A percentile compares a stretch with the other conserved stretches of the same genome.
These are phyloP conservation scores for Dactylellina parvicollis DNA, from an alignment of 2,329 filamentous ascomycete genomes.

Conservation along the genomic window DNA sequence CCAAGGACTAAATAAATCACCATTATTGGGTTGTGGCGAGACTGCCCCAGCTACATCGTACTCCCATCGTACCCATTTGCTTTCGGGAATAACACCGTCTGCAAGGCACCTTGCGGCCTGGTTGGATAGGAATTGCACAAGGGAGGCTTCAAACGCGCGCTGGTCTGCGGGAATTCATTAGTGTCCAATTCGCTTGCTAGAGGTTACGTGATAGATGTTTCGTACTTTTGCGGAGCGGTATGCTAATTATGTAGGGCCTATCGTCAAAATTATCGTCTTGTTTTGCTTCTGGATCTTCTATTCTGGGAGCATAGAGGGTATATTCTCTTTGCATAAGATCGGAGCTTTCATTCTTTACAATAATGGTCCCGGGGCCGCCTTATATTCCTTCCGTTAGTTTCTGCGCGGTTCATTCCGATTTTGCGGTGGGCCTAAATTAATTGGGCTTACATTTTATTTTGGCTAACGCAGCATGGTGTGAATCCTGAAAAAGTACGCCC, in stretches of 20 bases:
- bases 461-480: constrained; percentile 28
- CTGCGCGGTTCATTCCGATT: background rate
- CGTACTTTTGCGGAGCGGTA: constrained; percentile 47
- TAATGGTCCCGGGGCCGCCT: constrained; percentile 48
- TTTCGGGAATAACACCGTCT: constrained; percentile 45
- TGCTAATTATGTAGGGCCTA: constrained; percentile 44
- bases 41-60: background rate
- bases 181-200: background rate
- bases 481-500: constrained; percentile 40
- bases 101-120: constrained; percentile 47
- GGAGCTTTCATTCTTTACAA: constrained; percentile 50
- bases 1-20: constrained; percentile 13
- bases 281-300: constrained; percentile 35
- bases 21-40: background rate
- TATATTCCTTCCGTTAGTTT: background rate
- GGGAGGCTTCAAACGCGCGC: constrained; percentile 43
- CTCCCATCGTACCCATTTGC: constrained; percentile 53
- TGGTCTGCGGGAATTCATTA: constrained; percentile 21
- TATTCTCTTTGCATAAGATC: constrained; percentile 45
- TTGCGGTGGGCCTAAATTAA: background rate
- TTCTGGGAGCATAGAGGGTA: constrained; percentile 46
- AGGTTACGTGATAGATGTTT: background rate
- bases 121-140: constrained; percentile 37
- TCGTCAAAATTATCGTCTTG: constrained; percentile 26
- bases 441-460: constrained; percentile 41